Evolutionary conservation across 225 moss, liverwort and hornwort genomes (phyloP).

Genomic region (Physcomitrium patens): DNA sequence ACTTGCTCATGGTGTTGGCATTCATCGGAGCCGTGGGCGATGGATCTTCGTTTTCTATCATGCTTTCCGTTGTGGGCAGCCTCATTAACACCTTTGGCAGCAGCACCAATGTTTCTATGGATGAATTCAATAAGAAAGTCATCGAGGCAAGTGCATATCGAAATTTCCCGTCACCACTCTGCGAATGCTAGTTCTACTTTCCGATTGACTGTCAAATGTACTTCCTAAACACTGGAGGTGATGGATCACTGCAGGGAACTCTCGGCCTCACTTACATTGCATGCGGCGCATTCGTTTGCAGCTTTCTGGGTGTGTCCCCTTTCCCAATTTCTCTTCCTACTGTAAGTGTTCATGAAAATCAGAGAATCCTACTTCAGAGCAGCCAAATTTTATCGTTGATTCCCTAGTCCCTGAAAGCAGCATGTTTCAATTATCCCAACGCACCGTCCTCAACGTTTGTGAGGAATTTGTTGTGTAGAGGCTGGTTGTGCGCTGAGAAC

Average conservation of each 20-base stretch:
- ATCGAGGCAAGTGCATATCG: slow-evolving; percentile 29
- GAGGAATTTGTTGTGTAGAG: slow-evolving; percentile 40
- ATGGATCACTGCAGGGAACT: slow-evolving; percentile 34
- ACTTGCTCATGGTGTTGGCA: slow-evolving; percentile 43
- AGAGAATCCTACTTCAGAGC: no score
- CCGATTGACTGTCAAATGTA: no score
- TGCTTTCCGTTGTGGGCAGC: slow-evolving; percentile 34
- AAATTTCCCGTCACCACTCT: no score
- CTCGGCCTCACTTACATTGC: slow-evolving; percentile 49
- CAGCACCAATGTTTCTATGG: slow-evolving; percentile 6
- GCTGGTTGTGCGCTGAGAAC: slow-evolving; percentile 58
- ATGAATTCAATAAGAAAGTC: slow-evolving; percentile 37
- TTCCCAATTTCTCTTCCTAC: neutral
- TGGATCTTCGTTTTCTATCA: slow-evolving; percentile 41
- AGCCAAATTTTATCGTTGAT: no score
- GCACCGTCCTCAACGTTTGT: neutral
- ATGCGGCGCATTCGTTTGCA: slow-evolving; percentile 33
- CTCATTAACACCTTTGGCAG: slow-evolving; percentile 49
- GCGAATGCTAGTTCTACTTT: no score
- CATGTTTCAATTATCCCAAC: no score
- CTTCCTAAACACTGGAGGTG: neutral
- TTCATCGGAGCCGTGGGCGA: slow-evolving; percentile 52
- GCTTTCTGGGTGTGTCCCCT: slow-evolving; percentile 41
- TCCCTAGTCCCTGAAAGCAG: no score
- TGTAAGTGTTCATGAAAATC: no score